Evolutionary conservation across 2,329 filamentous ascomycete genomes (phyloP).

Genomic region (Phaeosphaeria sp.): DNA sequence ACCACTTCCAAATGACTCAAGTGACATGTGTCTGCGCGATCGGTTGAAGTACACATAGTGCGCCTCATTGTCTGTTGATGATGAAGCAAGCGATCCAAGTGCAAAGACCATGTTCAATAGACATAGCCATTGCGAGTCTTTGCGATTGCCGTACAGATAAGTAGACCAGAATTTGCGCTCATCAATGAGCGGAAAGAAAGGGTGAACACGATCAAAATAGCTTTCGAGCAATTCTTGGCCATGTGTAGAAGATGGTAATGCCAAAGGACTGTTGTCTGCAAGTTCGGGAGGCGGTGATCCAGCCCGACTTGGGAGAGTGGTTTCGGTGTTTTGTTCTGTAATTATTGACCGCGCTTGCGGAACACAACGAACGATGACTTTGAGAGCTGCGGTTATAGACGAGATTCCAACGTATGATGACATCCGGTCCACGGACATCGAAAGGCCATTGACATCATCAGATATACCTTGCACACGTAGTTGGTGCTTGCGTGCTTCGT

Average conservation of each 20-base stretch:
- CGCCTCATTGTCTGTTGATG: constrained; percentile 66
- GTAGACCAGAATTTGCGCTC: constrained; percentile 72
- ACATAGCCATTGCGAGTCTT: constrained; percentile 73
- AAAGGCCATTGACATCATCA: constrained; percentile 75
- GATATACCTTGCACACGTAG: constrained; percentile 60
- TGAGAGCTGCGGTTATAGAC: constrained; percentile 75
- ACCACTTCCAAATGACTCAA: constrained; percentile 73
- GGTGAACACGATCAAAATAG: constrained; percentile 77
- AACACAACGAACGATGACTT: constrained; percentile 69
- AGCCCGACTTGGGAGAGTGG: constrained; percentile 44
- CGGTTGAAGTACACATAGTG: constrained; percentile 74
- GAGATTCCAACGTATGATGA: constrained; percentile 75
- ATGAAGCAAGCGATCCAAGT: constrained; percentile 73
- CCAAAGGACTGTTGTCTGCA: constrained; percentile 42
- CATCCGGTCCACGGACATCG: constrained; percentile 65
- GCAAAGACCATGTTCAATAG: constrained; percentile 79
- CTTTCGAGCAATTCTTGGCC: constrained; percentile 73
- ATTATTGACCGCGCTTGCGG: constrained; percentile 58
- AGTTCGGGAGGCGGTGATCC: constrained; percentile 46
- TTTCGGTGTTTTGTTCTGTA: constrained; percentile 50
- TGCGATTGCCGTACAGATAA: constrained; percentile 67
- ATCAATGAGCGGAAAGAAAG: constrained; percentile 76
- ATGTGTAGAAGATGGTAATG: constrained; percentile 65
- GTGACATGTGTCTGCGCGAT: constrained; percentile 69
- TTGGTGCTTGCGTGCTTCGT: constrained; percentile 62